A percentile compares a stretch with the other conserved stretches of the same genome.
These are phyloP conservation scores for Fusarium musae DNA, from an alignment of 2,329 filamentous ascomycete species.

Conservation along the genomic window DNA sequence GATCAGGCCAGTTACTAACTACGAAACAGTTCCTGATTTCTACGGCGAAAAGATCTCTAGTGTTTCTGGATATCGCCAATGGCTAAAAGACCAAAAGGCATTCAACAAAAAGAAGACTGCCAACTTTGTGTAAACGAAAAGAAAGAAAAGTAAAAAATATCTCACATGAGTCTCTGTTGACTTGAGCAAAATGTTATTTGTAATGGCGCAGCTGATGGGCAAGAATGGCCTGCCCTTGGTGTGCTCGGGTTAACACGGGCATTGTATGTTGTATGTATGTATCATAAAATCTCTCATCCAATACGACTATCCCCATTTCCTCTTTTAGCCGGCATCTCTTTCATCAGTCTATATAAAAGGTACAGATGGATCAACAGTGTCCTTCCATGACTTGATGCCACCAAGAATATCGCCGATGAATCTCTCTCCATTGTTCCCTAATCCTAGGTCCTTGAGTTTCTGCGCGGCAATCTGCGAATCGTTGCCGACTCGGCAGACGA, in stretches of 20 bases:
- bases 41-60: slow-evolving; percentile 99
- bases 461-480: slow-evolving; percentile 78
- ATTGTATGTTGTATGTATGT: slow-evolving; percentile 46
- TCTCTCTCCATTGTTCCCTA: slow-evolving; percentile 62
- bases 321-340: slow-evolving; percentile 25
- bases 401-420: slow-evolving; percentile 78
- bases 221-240: slow-evolving; percentile 27
- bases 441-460: slow-evolving; percentile 71
- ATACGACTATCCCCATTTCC: slow-evolving; percentile 26
- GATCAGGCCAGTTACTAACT: slow-evolving; percentile 27
- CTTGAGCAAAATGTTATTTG: slow-evolving; percentile 27
- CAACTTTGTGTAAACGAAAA: slow-evolving; percentile 63
- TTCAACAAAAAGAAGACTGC: slow-evolving; percentile 95
- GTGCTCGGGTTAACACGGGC: slow-evolving; percentile 34
- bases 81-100: slow-evolving; percentile 96
- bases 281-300: slow-evolving; percentile 44
- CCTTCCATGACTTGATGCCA: slow-evolving; percentile 78
- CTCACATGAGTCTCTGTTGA: slow-evolving; percentile 4
- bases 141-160: background rate
- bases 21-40: slow-evolving; percentile 84
- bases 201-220: slow-evolving; percentile 41
- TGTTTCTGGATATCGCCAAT: slow-evolving; percentile 89
- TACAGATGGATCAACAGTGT: slow-evolving; percentile 69
- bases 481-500: slow-evolving; percentile 80
- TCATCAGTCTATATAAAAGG: slow-evolving; percentile 59